These are phyloP conservation scores for Colletotrichum chrysophilum DNA, from an alignment of 2,329 filamentous ascomycete genomes.

Conservation along the genomic window DNA sequence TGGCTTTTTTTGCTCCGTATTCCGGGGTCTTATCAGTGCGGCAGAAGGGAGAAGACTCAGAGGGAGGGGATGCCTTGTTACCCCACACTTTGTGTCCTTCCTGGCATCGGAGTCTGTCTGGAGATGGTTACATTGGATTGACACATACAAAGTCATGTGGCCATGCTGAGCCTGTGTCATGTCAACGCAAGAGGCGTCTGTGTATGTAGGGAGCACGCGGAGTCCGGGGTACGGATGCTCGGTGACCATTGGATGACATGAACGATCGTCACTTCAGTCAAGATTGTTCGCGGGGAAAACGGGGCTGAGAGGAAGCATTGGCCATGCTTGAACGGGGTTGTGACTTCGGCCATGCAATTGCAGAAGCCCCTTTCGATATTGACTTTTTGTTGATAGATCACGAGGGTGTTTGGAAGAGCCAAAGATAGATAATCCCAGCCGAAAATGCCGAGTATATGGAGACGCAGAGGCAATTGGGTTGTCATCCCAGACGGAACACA, in stretches of 20 bases:
- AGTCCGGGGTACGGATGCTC: not conserved
- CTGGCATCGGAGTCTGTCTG: not conserved
- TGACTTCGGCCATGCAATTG: not conserved
- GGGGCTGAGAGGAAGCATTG: not conserved
- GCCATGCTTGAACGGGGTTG: not conserved
- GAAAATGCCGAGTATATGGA: not conserved
- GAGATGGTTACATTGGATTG: not conserved
- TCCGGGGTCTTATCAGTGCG: not conserved
- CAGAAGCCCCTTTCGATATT: not conserved
- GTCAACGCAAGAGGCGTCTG: not conserved
- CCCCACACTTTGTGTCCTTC: not conserved
- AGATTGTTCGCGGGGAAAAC: not conserved
- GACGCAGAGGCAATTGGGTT: not conserved
- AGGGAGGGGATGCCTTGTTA: not conserved
- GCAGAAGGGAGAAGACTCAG: not conserved
- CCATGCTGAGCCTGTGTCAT: not conserved
- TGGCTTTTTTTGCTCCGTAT: not conserved
- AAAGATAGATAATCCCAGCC: not conserved
- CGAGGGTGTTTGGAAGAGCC: not conserved
- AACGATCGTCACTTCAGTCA: not conserved
- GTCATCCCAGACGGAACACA: not conserved
- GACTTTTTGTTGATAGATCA: not conserved
- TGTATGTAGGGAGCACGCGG: not conserved
- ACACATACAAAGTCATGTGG: not conserved
- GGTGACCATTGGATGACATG: not conserved